Percentiles rank a stretch among this genome's conserved stretches.
phyloP scores from a whole-genome alignment of 2,329 filamentous ascomycete species.

The Penicillium sp. region DNA sequence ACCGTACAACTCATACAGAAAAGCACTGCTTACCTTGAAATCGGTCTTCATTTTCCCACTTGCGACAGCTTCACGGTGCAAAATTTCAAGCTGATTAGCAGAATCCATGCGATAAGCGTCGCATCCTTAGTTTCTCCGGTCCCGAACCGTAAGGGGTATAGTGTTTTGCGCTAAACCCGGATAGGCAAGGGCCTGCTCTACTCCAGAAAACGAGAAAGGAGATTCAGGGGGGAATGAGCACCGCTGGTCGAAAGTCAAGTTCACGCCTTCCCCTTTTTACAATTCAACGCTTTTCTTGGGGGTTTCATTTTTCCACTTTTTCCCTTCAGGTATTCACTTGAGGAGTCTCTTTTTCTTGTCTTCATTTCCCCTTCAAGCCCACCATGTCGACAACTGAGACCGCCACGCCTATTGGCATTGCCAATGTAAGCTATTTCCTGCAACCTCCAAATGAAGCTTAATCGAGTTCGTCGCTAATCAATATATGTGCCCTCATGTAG shows the following conservation, averaged over 20 bases:
- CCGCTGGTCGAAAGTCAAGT: slow-evolving; percentile 10
- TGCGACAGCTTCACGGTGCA: slow-evolving; percentile 25
- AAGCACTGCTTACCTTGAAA: slow-evolving; percentile 71
- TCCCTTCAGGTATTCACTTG: slow-evolving; percentile 9
- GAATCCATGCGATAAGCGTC: slow-evolving; percentile 23
- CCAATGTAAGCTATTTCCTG: slow-evolving; percentile 59
- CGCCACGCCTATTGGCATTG: slow-evolving; percentile 70
- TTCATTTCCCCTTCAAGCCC: slow-evolving; percentile 23
- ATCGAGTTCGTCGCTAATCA: slow-evolving; percentile 11
- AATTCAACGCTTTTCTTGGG: slow-evolving; percentile 7
- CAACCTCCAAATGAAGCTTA: not conserved
- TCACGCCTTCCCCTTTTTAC: slow-evolving; percentile 21
- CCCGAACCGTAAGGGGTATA: slow-evolving; percentile 16
- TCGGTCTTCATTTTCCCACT: slow-evolving; percentile 83
- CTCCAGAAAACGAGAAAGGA: slow-evolving; percentile 30
- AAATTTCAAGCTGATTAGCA: slow-evolving; percentile 21
- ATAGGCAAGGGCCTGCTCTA: slow-evolving; percentile 29
- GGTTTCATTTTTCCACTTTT: slow-evolving; percentile 12
- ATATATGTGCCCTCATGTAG: slow-evolving; percentile 39
- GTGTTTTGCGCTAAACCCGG: slow-evolving; percentile 15
- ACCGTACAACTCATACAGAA: not conserved
- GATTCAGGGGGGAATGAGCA: slow-evolving; percentile 30
- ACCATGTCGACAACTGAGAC: slow-evolving; percentile 61
- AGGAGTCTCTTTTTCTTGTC: slow-evolving; percentile 18
- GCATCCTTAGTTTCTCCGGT: slow-evolving; percentile 21